Base-by-base conservation (phyloP, 2,329 filamentous ascomycete genomes). In the Hirsutella thompsonii region DNA sequence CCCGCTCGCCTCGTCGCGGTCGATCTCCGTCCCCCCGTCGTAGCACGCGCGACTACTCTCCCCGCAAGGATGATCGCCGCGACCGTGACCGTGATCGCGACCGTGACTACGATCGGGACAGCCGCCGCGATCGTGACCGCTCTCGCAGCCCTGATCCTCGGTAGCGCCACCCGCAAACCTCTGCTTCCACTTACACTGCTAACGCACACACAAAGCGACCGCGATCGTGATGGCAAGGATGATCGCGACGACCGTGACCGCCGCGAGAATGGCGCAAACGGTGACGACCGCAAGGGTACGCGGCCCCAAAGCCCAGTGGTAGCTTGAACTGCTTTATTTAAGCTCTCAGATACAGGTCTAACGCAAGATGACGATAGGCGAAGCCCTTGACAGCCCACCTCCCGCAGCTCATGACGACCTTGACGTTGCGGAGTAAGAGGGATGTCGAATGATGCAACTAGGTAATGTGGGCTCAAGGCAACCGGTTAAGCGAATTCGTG, bases 361-460 rank as follows among this genome's bases (percentile, higher is more conserved):
- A 36, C 20, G 8, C 8, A 20, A n/a, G 20, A 20, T 16, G 21
- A 20, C 19, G 13, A 20, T 33, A 44, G 43, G 41, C 38, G 47
- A 49, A 54, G 87, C 34, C 13, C 34, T 21, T 16, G 39, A 93
- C 51, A 86, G 84, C 54, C 83, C 86, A 51, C 78, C 85, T 47
- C 81, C 83, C 49, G 79, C 85, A 48, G 81, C 79, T 53, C 87
- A 94, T 57, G 92, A 98, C 61, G 92, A 98, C 58, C 76, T 96
- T 59, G 92, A 98, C 62, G 89, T 92, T 57, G 90, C 89, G 55
- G 92, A 96, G 67, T 81, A 69, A 55, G 28, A 19, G 8, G 32
- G 45, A 30, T 19, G 19, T 20, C 29, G n/a, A 20, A 29, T 18
- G n/a, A 26, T 26, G 11, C 23, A 26, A 35, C n/a, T 23, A 26